A percentile compares a stretch with the other conserved stretches of the same genome.
Conservation (phyloP, 768 basidiomycete genomes). For the Exsudoporus frostii region DNA sequence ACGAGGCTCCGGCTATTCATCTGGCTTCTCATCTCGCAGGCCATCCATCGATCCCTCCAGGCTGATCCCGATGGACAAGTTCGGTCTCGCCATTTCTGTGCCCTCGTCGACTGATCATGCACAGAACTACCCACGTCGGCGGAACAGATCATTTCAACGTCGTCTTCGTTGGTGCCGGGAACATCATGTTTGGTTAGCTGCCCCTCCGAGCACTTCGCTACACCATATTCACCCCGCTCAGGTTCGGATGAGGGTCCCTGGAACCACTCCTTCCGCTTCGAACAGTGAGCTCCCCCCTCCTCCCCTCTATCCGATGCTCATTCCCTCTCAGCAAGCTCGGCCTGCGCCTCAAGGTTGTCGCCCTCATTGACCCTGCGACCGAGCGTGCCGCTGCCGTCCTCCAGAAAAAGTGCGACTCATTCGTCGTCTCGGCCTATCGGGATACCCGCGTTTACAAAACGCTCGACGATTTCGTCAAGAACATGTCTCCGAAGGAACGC, state of each 20-base stretch:
- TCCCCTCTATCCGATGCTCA: slow-evolving; percentile 6
- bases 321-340: slow-evolving; percentile 74
- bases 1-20: slow-evolving; percentile 44
- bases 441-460: slow-evolving; percentile 82
- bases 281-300: slow-evolving; percentile 55
- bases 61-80: slow-evolving; percentile 82
- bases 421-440: slow-evolving; percentile 91
- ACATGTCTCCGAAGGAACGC: slow-evolving; percentile 57
- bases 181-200: slow-evolving; percentile 90
- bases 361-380: slow-evolving; percentile 86
- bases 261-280: slow-evolving; percentile 90
- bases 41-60: slow-evolving; percentile 75
- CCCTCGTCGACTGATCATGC: slow-evolving; percentile 3
- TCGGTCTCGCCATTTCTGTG: slow-evolving; percentile 15
- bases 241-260: slow-evolving; percentile 88
- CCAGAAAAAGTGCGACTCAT: slow-evolving; percentile 86
- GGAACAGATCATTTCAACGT: slow-evolving; percentile 85
- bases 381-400: slow-evolving; percentile 80
- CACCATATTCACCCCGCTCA: slow-evolving; percentile 28
- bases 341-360: slow-evolving; percentile 91
- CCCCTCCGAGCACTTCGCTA: neutral
- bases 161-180: slow-evolving; percentile 92
- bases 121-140: slow-evolving; percentile 48
- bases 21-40: slow-evolving; percentile 54
- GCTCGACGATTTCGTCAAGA: slow-evolving; percentile 79